These are phyloP conservation scores for Pseudozyma tsukubaensis DNA, from an alignment of 1,284 basidiomycete species.

Conservation along the genomic window DNA sequence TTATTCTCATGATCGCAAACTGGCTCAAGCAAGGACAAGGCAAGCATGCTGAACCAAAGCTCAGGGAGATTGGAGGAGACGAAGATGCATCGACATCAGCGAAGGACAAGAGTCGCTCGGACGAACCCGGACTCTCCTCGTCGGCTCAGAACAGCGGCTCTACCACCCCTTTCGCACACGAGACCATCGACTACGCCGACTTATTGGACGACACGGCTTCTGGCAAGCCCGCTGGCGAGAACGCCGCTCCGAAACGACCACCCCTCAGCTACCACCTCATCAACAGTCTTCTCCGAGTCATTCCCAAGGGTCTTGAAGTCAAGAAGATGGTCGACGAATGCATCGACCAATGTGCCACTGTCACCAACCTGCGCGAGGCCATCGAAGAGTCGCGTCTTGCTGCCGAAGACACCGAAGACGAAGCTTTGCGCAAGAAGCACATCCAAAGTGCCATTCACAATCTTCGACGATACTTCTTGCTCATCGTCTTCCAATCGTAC, in stretches of 20 bases:
- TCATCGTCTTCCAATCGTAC: constrained; percentile 94
- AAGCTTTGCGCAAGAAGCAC: constrained; percentile 77
- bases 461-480: constrained; percentile 78
- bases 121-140: constrained; percentile 18
- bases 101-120: constrained; percentile 1
- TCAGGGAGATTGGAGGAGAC: constrained; percentile 27
- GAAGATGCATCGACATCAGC: constrained; percentile 1
- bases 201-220: constrained; percentile 21
- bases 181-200: constrained; percentile 38
- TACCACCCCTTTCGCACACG: constrained; percentile 18
- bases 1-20: constrained; percentile 85
- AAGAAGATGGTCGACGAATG: constrained; percentile 90
- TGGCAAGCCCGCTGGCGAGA: constrained; percentile 1
- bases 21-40: constrained; percentile 75
- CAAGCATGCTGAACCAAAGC: constrained; percentile 64
- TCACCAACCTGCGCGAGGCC: constrained; percentile 84
- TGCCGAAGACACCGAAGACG: constrained; percentile 83
- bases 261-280: constrained; percentile 75
- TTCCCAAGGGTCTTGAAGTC: constrained; percentile 86
- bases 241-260: constrained; percentile 21
- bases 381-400: constrained; percentile 82
- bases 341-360: constrained; percentile 82
- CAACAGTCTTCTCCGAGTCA: constrained; percentile 83
- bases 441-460: constrained; percentile 53
- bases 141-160: constrained; percentile 28